Conservation (phyloP, 495 filamentous ascomycete species). For the Tuber indicum region DNA sequence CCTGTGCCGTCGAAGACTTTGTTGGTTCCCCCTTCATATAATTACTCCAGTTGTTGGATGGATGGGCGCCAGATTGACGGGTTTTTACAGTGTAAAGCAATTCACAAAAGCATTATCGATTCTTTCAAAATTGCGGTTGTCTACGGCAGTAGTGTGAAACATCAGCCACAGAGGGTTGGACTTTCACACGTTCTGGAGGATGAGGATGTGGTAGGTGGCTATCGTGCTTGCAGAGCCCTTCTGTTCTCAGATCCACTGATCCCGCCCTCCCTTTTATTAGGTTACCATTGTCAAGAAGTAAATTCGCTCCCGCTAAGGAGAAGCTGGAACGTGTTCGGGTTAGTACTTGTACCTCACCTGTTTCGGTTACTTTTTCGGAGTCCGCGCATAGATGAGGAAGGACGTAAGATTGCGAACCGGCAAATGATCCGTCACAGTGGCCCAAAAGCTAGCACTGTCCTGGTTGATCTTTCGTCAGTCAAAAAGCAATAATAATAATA, state of each 20-base stretch:
- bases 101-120: slow-evolving; percentile 92
- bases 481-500: slow-evolving; percentile 33
- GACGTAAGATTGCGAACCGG: slow-evolving; percentile 32
- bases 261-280: slow-evolving; percentile 45
- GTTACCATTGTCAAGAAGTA: slow-evolving; percentile 94
- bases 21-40: slow-evolving; percentile 53
- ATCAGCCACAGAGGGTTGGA: slow-evolving; percentile 94
- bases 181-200: slow-evolving; percentile 85
- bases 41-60: slow-evolving; percentile 19
- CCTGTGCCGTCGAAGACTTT: slow-evolving; percentile 92
- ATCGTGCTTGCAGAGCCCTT: slow-evolving; percentile 16
- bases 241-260: slow-evolving; percentile 20
- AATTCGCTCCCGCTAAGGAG: slow-evolving; percentile 37
- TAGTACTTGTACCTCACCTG: slow-evolving; percentile 18
- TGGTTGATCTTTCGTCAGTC: slow-evolving; percentile 25
- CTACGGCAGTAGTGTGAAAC: slow-evolving; percentile 95
- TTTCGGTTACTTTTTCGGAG: slow-evolving; percentile 26
- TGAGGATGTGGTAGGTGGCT: slow-evolving; percentile 82
- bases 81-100: slow-evolving; percentile 74
- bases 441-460: slow-evolving; percentile 31
- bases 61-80: slow-evolving; percentile 22
- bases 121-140: slow-evolving; percentile 93
- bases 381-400: slow-evolving; percentile 34
- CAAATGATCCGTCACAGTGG: slow-evolving; percentile 34
- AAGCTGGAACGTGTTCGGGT: slow-evolving; percentile 17